A percentile compares a stretch with the other conserved stretches of the same genome.
These are phyloP conservation scores for Perkinsus marinus DNA, from an alignment of 169 alveolate species.

Conservation along the genomic window DNA sequence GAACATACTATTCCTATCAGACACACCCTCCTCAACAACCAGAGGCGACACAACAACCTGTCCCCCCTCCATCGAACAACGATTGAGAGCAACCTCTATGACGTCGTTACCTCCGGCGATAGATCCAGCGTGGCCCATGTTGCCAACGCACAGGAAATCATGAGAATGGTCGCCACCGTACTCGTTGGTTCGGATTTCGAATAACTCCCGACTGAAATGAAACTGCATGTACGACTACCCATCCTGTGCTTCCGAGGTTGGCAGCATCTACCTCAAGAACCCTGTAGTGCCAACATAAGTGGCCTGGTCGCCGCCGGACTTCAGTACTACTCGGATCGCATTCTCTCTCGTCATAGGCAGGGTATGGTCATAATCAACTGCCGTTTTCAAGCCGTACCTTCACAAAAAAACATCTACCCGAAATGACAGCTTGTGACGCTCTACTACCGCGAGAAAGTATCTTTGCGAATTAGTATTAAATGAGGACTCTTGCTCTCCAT, in stretches of 20 bases:
- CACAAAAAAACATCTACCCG: too few species aligned
- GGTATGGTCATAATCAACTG: not conserved
- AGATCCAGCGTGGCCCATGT: conserved; percentile 56
- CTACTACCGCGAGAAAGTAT: not conserved
- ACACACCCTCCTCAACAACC: too few species aligned
- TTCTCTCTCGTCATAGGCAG: conserved; percentile 35
- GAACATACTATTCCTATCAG: too few species aligned
- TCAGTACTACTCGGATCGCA: conserved; percentile 25
- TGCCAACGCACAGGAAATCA: conserved; percentile 51
- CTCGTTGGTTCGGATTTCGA: conserved; percentile 34
- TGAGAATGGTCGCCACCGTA: conserved; percentile 18
- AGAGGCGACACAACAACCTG: too few species aligned
- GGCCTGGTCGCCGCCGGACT: not conserved
- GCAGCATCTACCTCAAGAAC: not conserved
- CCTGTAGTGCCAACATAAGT: not conserved
- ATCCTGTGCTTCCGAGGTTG: not conserved
- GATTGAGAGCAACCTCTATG: not conserved
- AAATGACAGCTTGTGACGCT: too few species aligned
- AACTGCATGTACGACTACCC: not conserved
- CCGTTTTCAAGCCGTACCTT: not conserved
- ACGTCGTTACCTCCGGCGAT: conserved; percentile 38
- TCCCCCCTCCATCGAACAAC: not conserved
- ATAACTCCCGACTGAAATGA: conserved; percentile 37
- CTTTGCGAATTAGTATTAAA: not conserved
- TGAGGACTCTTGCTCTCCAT: not conserved